A percentile compares a stretch with the other conserved stretches of the same genome.
Conservation (phyloP, 1,139 yeast genomes). For the Sugiyamaella castrensis region DNA sequence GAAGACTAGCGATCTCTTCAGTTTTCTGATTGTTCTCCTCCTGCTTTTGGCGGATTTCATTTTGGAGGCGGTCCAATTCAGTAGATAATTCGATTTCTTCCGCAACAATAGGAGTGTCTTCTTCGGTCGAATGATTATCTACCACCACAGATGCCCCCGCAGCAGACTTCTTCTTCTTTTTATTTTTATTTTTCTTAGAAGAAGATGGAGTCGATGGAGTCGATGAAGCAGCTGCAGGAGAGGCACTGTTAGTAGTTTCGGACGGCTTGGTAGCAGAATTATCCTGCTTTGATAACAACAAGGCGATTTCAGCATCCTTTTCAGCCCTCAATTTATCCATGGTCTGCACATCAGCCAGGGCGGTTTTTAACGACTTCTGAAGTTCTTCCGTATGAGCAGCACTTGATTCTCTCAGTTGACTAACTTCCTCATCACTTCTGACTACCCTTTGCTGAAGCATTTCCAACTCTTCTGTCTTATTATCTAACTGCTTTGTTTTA, state of each 20-base stretch:
- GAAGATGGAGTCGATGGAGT: conserved; percentile 16
- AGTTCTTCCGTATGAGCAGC: too few species aligned
- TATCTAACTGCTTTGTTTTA: conserved; percentile 21
- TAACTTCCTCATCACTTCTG: conserved; percentile 3
- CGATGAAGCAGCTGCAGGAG: conserved; percentile 8
- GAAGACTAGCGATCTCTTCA: conserved; percentile 57
- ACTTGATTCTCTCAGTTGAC: not conserved
- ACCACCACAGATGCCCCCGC: conserved; percentile 7
- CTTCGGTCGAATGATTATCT: not conserved
- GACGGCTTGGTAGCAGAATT: not conserved
- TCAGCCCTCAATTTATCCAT: not conserved
- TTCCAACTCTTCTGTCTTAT: too few species aligned
- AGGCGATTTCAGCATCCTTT: not conserved
- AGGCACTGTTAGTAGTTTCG: not conserved
- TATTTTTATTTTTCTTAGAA: conserved; percentile 26
- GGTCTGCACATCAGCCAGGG: not conserved
- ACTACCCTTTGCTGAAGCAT: too few species aligned
- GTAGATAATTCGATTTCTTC: not conserved
- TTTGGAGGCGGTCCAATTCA: conserved; percentile 2
- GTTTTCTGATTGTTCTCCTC: conserved; percentile 17
- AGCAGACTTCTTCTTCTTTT: conserved; percentile 28
- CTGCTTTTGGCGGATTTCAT: conserved; percentile 22
- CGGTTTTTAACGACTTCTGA: too few species aligned
- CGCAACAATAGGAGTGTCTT: too few species aligned
- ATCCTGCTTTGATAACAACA: not conserved